Conservation (phyloP, 83 land plant genomes). For the Picea abies region DNA sequence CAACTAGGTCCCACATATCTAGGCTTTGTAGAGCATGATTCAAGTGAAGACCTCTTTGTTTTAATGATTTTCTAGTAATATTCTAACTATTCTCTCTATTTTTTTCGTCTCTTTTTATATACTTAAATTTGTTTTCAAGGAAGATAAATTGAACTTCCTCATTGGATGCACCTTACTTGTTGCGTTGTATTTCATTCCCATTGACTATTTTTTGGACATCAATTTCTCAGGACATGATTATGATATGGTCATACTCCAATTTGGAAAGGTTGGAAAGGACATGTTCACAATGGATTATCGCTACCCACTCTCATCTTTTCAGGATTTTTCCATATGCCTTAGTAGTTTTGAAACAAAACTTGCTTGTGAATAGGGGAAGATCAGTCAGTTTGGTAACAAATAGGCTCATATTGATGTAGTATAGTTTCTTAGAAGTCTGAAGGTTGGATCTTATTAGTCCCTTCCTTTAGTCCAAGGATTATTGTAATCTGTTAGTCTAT, state of each 20-base stretch:
- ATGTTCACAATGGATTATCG: slow-evolving; percentile 39
- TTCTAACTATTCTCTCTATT: no score
- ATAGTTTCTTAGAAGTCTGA: background rate
- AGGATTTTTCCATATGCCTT: slow-evolving; percentile 32
- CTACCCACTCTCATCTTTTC: slow-evolving; percentile 33
- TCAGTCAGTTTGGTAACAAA: slow-evolving; percentile 2
- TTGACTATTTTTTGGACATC: background rate
- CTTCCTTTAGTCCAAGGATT: no score
- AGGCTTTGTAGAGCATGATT: no score
- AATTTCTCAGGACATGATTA: slow-evolving; percentile 26
- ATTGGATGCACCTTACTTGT: no score
- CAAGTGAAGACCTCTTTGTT: no score
- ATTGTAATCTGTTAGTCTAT: no score
- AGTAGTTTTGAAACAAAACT: slow-evolving; percentile 35
- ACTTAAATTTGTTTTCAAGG: no score
- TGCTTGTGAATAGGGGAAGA: slow-evolving; percentile 20
- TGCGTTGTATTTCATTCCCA: no score
- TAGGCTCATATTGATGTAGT: background rate
- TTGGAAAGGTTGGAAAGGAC: slow-evolving; percentile 35
- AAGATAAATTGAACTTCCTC: no score
- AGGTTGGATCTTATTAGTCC: background rate
- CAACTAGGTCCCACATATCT: no score
- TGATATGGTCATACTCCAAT: slow-evolving; percentile 29
- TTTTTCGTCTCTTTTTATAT: no score
- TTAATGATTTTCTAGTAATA: no score